These are phyloP conservation scores for Moricandia moricandioides DNA, from an alignment of 345 rosid genomes.

Conservation along the genomic window DNA sequence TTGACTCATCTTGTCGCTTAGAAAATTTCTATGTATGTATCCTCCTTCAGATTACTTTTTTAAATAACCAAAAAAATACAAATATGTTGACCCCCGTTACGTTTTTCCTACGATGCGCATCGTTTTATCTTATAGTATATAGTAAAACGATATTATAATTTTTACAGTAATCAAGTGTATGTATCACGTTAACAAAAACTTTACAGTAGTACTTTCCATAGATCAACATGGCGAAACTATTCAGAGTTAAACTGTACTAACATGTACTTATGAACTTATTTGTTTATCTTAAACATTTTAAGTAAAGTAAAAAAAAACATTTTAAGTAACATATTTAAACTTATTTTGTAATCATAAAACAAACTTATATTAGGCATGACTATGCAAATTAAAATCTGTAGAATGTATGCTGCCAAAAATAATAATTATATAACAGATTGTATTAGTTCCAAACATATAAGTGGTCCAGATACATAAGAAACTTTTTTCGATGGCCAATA, in stretches of 20 bases:
- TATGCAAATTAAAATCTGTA: not conserved
- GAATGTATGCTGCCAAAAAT: not conserved
- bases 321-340: not conserved
- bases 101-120: conserved; percentile 18
- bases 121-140: not conserved
- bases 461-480: not conserved
- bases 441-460: not conserved
- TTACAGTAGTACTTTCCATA: not conserved
- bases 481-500: not conserved
- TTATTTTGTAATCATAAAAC: not conserved
- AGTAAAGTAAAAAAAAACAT: not conserved
- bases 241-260: not conserved
- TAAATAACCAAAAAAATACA: not conserved
- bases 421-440: not conserved
- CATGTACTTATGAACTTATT: not conserved
- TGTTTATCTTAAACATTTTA: not conserved
- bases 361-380: not conserved
- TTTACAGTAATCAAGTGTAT: not conserved
- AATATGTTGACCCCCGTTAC: not conserved
- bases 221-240: not conserved
- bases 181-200: not conserved
- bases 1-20: conserved; percentile 16
- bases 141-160: not conserved
- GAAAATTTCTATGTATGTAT: not conserved
- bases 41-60: not conserved